Base-by-base conservation (phyloP, 192 early-diverging fungal species). In the Entomortierella chlamydospora region DNA sequence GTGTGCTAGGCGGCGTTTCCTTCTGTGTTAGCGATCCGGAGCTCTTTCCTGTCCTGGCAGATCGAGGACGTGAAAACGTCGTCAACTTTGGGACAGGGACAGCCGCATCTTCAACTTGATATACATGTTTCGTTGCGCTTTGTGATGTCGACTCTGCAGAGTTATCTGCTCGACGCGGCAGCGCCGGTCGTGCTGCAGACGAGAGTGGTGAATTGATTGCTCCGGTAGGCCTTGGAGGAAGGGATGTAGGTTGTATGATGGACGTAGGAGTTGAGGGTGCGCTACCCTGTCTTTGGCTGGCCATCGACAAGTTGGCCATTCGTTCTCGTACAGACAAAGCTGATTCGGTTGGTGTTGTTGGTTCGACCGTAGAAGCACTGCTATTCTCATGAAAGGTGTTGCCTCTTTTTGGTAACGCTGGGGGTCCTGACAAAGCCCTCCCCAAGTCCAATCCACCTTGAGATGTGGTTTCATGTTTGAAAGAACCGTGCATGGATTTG, bases 1-100 rank as follows among this genome's bases (percentile, higher is more conserved):
- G n/a, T 5, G 25, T 20, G n/a, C 28, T 31, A 12, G 51, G n/a
- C 8, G 31, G 23, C 15, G 53, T 26, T 11, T 29, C 18, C 33
- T 43, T 60, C 4, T 29, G 29, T 3, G 57, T 55, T 42, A 41
- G 42, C 6, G 60, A 60, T 25, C 58, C 52, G 2, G 59, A 39
- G 18, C 56, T 62, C 28, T 70, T 68, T 15, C 53, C 59, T 25
- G 85, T 83, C 47, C 85, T 86, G 28, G 73, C 74, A 29, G 85
- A 82, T 25, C 83, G 74, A 1, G 85, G 72, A 52, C 82, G 53
- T 22, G 83, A 61, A 55, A 82, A 82, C 26, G 82, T 62, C 11
- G 83, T 63, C 53, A 79, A 52, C 51, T 70, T 79, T 13, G 76
- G 76, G 22, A 59, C 68, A 10, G 76, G 76, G 29, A 54, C 76